These are phyloP conservation scores for Syzygium jambos DNA, from an alignment of 345 rosid species.

Conservation along the genomic window DNA sequence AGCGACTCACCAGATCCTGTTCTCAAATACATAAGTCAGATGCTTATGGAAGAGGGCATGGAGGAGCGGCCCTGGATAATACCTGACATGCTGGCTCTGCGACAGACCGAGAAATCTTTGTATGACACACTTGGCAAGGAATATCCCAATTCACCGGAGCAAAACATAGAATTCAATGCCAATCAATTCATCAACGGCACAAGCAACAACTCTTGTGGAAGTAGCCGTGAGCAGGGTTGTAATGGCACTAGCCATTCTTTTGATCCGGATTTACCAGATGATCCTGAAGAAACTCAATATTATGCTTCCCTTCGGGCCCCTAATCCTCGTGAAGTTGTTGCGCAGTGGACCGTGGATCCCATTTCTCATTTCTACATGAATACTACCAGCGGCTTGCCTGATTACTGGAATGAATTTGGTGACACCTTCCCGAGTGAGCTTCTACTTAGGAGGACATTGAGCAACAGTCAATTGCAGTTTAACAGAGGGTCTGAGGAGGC, in stretches of 20 bases:
- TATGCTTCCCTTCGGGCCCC: not conserved
- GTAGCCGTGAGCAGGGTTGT: constrained; percentile 14
- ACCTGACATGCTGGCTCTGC: constrained; percentile 44
- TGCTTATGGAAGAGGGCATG: constrained; percentile 71
- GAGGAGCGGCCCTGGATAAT: constrained; percentile 40
- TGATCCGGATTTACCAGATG: constrained; percentile 13
- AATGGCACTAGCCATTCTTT: constrained; percentile 4
- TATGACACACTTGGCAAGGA: constrained; percentile 46
- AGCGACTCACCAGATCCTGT: constrained; percentile 36
- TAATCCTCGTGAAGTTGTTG: not conserved
- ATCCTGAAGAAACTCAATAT: not conserved
- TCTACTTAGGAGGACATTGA: constrained; percentile 20
- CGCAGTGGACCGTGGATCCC: not conserved
- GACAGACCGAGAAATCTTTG: constrained; percentile 53
- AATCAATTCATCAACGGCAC: constrained; percentile 7
- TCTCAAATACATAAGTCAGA: constrained; percentile 48
- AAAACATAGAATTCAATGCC: not conserved
- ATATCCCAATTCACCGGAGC: constrained; percentile 10
- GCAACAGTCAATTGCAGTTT: constrained; percentile 15
- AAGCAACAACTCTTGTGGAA: constrained; percentile 3
- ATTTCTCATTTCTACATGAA: not conserved
- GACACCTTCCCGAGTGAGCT: constrained; percentile 1
- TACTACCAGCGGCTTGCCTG: not conserved
- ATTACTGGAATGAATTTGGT: not conserved
- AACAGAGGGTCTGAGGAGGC: constrained; percentile 30